Evolutionary conservation across 106 monocot species (phyloP), one percentile per base, ranked within the genome.

Genomic region (Acorus gramineus): DNA sequence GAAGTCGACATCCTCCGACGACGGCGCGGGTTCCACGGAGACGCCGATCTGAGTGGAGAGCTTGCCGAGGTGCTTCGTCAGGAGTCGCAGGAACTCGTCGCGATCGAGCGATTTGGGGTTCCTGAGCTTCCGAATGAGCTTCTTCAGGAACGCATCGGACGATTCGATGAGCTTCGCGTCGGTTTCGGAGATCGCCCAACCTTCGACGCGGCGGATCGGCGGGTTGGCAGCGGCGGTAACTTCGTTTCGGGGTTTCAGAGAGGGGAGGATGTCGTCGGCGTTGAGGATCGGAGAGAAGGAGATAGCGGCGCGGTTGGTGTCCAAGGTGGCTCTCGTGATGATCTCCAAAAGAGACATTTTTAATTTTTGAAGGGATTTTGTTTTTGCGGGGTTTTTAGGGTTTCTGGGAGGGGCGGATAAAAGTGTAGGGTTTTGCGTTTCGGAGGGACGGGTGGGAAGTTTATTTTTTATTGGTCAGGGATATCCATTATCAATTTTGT

Each of bases 271-370:
- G 6, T 53, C 78, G 52, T 74, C 66, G 8, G 75, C 43, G 61
- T 80, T 74, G 63, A 83, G 78, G 63, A 89, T 63, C 65, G 85
- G 75, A 6, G 85, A 88, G 65, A 71, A 67, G 6, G 43, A 58
- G 66, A 55, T 4, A 10, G 55, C 7, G 42, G 76, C 74, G 64
- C 49, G 59, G 62, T 60, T 72, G 51, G 69, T 76, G 2, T 60
- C 65, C 2, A 68, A 68, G 11, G 73, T 53, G 45, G 81, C 78
- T 28, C 7, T 52, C 67, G 70, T 60, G 68, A 91, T 86, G 66
- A 77, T 66, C 12, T 78, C 69, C 47, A 91, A 76, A n/a, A 83
- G 86, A 11, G 90, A 63, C 86, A 82, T 81, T 28, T 28, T 28
- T 28, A 0, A 28, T 28, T 28, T 28, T 28, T 28, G 28, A 28